Percentiles rank a stretch among this genome's conserved stretches.
Conservation (phyloP, 768 basidiomycete species). For the Tulasnella sp. region DNA sequence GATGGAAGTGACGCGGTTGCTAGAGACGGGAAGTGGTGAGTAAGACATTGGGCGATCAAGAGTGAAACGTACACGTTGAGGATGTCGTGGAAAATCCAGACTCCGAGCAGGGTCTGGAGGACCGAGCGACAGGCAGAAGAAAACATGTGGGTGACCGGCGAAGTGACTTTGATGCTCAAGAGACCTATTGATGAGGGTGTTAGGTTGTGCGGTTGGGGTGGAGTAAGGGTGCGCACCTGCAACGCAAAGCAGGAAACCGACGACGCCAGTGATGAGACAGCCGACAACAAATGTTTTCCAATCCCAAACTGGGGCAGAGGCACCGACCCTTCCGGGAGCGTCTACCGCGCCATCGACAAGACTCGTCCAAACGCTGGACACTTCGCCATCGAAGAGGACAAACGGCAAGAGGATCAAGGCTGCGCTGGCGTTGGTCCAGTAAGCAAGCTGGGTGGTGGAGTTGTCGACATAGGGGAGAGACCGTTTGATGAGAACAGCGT, state of each 20-base stretch:
- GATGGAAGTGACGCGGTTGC: conserved; percentile 53
- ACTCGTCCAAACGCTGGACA: conserved; percentile 24
- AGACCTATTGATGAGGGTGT: conserved; percentile 24
- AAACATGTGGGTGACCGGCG: conserved; percentile 79
- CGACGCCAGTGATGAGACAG: conserved; percentile 54
- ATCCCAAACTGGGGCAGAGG: conserved; percentile 33
- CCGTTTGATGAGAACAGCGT: conserved; percentile 61
- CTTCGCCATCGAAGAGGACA: conserved; percentile 46
- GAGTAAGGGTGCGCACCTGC: conserved; percentile 33
- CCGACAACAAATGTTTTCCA: conserved; percentile 48
- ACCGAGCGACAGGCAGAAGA: conserved; percentile 70
- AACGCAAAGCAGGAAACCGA: conserved; percentile 69
- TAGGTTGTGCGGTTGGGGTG: background rate
- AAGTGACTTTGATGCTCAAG: conserved; percentile 56
- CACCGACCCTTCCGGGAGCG: background rate
- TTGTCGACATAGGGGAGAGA: conserved; percentile 57
- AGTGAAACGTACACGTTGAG: conserved; percentile 49
- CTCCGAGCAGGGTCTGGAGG: conserved; percentile 68
- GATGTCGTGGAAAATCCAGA: conserved; percentile 62
- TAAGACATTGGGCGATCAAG: background rate
- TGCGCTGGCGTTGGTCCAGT: conserved; percentile 66
- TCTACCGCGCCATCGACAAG: conserved; percentile 14
- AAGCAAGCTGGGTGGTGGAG: conserved; percentile 60
- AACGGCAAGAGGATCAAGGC: conserved; percentile 53
- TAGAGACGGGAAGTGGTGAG: conserved; percentile 24